A percentile compares a stretch with the other conserved stretches of the same genome.
phyloP scores from a whole-genome alignment of 768 basidiomycete species.

The Boletus rufocinnamomeus region DNA sequence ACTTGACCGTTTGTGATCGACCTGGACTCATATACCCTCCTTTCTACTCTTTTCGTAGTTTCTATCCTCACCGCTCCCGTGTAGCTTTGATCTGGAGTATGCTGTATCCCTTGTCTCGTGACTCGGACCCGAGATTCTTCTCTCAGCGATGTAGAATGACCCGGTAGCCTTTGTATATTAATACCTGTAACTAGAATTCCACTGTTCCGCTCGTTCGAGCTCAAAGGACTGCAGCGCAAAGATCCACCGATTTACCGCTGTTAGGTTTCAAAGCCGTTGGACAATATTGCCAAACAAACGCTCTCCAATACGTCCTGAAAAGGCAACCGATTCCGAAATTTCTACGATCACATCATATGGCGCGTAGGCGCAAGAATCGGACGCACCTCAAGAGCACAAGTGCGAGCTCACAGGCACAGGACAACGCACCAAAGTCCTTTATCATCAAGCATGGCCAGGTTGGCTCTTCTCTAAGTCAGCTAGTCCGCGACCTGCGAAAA shows the following conservation, averaged over 20 bases:
- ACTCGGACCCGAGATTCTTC: constrained; percentile 8
- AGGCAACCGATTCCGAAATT: constrained; percentile 18
- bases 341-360: constrained; percentile 37
- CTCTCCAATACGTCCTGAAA: constrained; percentile 16
- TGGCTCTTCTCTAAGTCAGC: constrained; percentile 80
- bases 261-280: constrained; percentile 1
- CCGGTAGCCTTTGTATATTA: constrained; percentile 5
- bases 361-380: constrained; percentile 72
- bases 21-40: constrained; percentile 13
- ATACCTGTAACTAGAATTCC: constrained; percentile 13
- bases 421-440: constrained; percentile 80
- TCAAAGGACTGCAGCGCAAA: neutral
- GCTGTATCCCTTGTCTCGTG: constrained; percentile 30
- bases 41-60: constrained; percentile 1
- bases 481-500: constrained; percentile 90
- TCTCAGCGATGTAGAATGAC: constrained; percentile 15
- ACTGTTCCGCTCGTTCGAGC: neutral
- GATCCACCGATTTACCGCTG: neutral
- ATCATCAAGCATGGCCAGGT: constrained; percentile 96
- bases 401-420: constrained; percentile 35
- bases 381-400: constrained; percentile 72
- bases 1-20: neutral
- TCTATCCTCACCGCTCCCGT: constrained; percentile 14
- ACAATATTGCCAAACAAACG: constrained; percentile 32
- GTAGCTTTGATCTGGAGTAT: constrained; percentile 34